Percentiles rank a stretch among this genome's conserved stretches.
Evolutionary conservation across 163 green algal genomes (phyloP).

Genomic region (Coccomyxa subellipsoidea): DNA sequence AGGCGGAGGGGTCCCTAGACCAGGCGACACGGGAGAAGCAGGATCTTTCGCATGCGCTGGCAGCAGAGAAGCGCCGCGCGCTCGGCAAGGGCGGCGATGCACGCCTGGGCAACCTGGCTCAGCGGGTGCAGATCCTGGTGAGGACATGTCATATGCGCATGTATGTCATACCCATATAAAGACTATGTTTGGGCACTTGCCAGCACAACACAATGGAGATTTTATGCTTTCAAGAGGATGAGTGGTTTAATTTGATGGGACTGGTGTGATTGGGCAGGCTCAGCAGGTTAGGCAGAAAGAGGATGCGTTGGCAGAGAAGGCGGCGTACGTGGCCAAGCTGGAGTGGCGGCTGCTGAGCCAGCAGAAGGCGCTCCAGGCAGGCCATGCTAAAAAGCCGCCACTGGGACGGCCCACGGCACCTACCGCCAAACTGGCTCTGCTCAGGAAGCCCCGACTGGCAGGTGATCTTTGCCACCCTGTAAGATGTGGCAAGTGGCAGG

Average conservation of each 20-base stretch:
- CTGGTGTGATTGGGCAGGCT: slow-evolving; percentile 16
- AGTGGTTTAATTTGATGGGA: too few relatives aligned
- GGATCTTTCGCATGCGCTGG: not conserved
- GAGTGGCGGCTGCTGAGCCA: slow-evolving; percentile 20
- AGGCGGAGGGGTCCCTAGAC: not conserved
- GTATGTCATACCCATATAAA: too few relatives aligned
- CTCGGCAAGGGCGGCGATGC: not conserved
- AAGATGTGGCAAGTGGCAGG: too few relatives aligned
- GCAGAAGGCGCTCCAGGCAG: slow-evolving; percentile 16
- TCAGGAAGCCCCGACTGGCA: not conserved
- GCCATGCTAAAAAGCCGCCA: not conserved
- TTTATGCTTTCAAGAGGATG: too few relatives aligned
- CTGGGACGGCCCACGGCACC: not conserved
- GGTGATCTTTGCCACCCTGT: too few relatives aligned
- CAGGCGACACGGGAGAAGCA: not conserved
- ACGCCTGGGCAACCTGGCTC: not conserved
- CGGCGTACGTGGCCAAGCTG: slow-evolving; percentile 17
- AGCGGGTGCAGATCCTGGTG: not conserved
- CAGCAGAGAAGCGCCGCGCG: not conserved
- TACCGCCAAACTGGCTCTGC: not conserved
- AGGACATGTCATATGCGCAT: too few relatives aligned
- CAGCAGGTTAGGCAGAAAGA: slow-evolving; percentile 8
- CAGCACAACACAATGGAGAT: too few relatives aligned
- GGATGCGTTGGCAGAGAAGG: not conserved
- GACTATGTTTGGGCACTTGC: too few relatives aligned